Percentiles rank a stretch among this genome's conserved stretches.
Conservation (phyloP, 306 rosid species). For the Phaseolus lunatus region DNA sequence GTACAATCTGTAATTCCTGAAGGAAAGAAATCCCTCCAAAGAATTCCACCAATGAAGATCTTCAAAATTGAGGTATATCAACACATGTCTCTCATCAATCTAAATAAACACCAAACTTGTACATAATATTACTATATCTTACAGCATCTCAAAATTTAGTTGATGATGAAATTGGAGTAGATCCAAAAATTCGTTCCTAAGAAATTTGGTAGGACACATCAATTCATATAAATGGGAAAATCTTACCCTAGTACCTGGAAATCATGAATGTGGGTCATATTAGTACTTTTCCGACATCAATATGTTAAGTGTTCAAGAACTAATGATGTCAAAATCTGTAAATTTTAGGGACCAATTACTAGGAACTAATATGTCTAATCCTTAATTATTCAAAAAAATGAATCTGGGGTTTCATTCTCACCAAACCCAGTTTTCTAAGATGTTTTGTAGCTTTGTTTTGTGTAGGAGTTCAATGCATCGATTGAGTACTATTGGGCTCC, state of each 20-base stretch:
- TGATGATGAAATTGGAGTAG: neutral
- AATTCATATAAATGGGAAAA: too few species aligned
- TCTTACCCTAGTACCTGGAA: neutral
- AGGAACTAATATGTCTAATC: neutral
- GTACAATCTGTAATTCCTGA: slow-evolving; percentile 79
- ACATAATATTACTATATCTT: neutral
- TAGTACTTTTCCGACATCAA: neutral
- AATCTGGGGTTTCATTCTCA: neutral
- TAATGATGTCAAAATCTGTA: neutral
- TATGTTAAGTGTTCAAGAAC: neutral
- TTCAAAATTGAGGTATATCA: slow-evolving; percentile 69
- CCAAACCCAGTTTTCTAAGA: slow-evolving; percentile 18
- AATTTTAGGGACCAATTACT: neutral
- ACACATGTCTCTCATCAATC: neutral
- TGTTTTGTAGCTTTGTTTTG: slow-evolving; percentile 18
- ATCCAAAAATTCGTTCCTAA: neutral
- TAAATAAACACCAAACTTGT: neutral
- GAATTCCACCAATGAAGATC: slow-evolving; percentile 87
- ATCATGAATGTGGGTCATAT: neutral
- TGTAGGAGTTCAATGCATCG: slow-evolving; percentile 76
- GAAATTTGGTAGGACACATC: neutral
- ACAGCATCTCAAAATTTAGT: neutral
- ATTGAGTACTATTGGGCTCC: slow-evolving; percentile 97
- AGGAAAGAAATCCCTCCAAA: slow-evolving; percentile 74
- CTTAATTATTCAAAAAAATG: neutral